Conservation (phyloP, 148 eudicot genomes). For the Vaccinium myrtillus region DNA sequence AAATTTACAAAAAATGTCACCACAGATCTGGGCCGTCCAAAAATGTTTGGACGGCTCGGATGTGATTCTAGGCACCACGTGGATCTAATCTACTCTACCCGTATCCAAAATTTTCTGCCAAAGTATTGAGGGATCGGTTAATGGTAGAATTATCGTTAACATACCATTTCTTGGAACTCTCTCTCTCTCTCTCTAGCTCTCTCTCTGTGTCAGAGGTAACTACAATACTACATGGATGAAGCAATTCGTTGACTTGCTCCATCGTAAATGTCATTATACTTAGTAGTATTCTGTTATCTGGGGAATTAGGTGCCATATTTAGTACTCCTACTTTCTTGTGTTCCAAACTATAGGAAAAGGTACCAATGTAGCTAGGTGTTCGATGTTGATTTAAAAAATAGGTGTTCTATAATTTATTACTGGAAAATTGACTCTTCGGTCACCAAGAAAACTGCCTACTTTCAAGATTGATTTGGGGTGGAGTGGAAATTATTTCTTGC, state of each 20-base stretch:
- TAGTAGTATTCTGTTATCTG: background rate
- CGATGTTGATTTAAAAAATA: no score
- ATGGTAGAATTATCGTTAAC: background rate
- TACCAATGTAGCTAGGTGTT: background rate
- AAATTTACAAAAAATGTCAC: no score
- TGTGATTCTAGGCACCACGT: no score
- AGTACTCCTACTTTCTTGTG: background rate
- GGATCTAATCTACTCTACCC: no score
- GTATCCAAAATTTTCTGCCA: no score
- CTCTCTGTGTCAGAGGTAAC: background rate
- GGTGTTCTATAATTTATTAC: background rate
- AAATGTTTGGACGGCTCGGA: no score
- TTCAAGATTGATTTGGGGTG: constrained; percentile 1
- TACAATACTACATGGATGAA: background rate
- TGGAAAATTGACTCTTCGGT: background rate
- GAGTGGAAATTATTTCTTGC: background rate
- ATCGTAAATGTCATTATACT: background rate
- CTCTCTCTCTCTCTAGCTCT: background rate
- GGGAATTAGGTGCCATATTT: background rate
- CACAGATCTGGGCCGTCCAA: no score
- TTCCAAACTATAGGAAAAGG: background rate
- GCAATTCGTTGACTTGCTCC: background rate
- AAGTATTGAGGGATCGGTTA: no score
- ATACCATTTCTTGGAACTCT: background rate
- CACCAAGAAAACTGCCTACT: background rate